Evolutionary conservation across 371 early-diverging fungal genomes (phyloP).

Genomic region (Lichtheimia ramosa): DNA sequence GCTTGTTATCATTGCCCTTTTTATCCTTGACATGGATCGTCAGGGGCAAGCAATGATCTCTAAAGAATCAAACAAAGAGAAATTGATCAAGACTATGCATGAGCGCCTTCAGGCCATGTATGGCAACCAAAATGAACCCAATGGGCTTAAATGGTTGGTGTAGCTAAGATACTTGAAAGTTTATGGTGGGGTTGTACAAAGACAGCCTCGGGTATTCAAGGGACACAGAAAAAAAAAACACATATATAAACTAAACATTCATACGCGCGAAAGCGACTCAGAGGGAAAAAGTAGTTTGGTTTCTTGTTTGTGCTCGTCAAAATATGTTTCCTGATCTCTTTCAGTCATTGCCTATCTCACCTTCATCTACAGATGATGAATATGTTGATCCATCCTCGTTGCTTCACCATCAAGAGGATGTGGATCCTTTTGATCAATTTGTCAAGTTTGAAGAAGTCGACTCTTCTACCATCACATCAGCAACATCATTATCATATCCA

Average conservation of each 20-base stretch:
- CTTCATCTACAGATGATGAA: neutral
- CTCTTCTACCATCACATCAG: neutral
- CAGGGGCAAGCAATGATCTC: neutral
- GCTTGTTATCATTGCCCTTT: slow-evolving; percentile 1
- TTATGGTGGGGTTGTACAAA: no score
- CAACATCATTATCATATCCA: slow-evolving; percentile 1
- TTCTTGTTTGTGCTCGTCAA: neutral
- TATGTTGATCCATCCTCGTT: neutral
- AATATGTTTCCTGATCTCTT: slow-evolving; percentile 2
- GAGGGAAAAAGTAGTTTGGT: neutral
- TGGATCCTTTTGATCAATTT: slow-evolving; percentile 4
- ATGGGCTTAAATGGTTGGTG: no score
- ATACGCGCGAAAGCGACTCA: neutral
- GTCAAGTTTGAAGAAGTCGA: slow-evolving; percentile 2
- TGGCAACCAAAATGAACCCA: no score
- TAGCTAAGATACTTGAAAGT: no score
- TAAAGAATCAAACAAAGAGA: neutral
- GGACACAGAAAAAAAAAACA: neutral
- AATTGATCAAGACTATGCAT: neutral
- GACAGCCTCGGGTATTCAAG: slow-evolving; percentile 7
- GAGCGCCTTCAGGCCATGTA: no score
- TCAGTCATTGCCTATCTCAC: neutral
- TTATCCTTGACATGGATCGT: neutral
- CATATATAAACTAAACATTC: slow-evolving; percentile 5
- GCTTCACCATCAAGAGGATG: neutral